Evolutionary conservation across 1,139 yeast genomes (phyloP), one percentile per base, ranked within the genome.

Genomic region (Debaryomycetaceae sp.): DNA sequence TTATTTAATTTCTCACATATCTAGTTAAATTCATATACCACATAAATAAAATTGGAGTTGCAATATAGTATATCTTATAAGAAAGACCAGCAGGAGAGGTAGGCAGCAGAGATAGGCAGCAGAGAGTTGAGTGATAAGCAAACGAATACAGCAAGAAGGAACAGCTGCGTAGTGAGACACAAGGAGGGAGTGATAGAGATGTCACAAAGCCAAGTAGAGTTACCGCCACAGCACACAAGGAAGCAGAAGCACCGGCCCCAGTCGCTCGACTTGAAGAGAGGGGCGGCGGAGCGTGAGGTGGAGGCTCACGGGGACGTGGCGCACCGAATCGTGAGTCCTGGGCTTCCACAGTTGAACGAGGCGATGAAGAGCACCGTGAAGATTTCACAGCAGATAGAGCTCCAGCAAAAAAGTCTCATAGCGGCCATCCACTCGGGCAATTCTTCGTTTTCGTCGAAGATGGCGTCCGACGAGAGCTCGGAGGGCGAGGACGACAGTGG

Each of bases 281-380:
- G 31, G 11, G 8, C 31, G 11, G 31, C 11, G 4, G 30, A 24
- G 13, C 36, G n/a, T 6, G 27, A 33, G 5, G 46, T 39, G 7
- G 41, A 49, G n/a, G 34, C 48, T 9, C 52, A 52, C 37, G 49
- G 57, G 5, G 68, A 68, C 39, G 53, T 68, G 42, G 75, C 75
- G 9, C 55, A 68, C 39, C 56, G 75, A 34, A 66, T 72, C 31
- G 76, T 71, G 8, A 62, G 70, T 47, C 82, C 82, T n/a, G 80
- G 80, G 0, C 57, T 76, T 34, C 76, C 80, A 3, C 70, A 68
- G 11, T 55, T 76, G 34, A 69, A 64, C 49, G 68, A 67, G 30
- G 78, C 75, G 50, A 75, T 78, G 80, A 69, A 69, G 47, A 56
- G 70, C 35, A 76, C 81, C 1, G 66, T 78, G 42, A 62, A 68